Base-by-base conservation (phyloP, 768 basidiomycete species). In the Tulasnella sp. region DNA sequence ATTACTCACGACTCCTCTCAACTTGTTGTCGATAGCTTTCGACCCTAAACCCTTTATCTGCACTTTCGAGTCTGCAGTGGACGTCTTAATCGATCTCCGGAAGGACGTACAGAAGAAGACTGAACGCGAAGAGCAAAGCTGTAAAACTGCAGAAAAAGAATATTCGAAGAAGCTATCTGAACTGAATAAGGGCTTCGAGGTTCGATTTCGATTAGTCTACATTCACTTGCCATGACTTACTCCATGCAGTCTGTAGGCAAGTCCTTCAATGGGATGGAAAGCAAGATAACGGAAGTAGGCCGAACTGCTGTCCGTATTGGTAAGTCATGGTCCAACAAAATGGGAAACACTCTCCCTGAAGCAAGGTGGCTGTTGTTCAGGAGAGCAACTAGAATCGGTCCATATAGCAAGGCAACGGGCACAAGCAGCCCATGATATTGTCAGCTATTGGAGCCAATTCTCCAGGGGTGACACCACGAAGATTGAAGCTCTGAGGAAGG, bases 151-250 rank as follows among this genome's bases (percentile, higher is more conserved):
- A 2, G 96, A 98, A 80, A 82, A 94, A 74, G 95, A 97, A 76
- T 99, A 98, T 80, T 91, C 93, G 2, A 92, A 90, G 82, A 92
- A 92, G 79, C 91, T 98, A 86, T 83, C 85, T n/a, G 95, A 98
- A 71, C 83, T 98, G 29, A 94, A 94, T 78, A 88, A 88, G 66
- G 94, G 94, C 1, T 98, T 98, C 76, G 95, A 99, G 83, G 95
- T 94, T 77, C 64, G 87, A 79, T 52, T 14, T n/a, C 72, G 17
- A 12, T 44, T 12, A 44, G 12, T 3, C 6, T 26, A 32, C 17
- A 22, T 44, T 59, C 32, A 65, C 35, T 40, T 36, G 4, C 19
- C 64, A 22, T 8, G 1, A 16, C 32, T 47, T 14, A 36, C n/a
- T 17, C 35, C 39, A 6, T 52, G 9, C 79, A 98, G 94, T 87